Evolutionary conservation across 2,329 filamentous ascomycete genomes (phyloP).

Genomic region (Calonectria honghensis): DNA sequence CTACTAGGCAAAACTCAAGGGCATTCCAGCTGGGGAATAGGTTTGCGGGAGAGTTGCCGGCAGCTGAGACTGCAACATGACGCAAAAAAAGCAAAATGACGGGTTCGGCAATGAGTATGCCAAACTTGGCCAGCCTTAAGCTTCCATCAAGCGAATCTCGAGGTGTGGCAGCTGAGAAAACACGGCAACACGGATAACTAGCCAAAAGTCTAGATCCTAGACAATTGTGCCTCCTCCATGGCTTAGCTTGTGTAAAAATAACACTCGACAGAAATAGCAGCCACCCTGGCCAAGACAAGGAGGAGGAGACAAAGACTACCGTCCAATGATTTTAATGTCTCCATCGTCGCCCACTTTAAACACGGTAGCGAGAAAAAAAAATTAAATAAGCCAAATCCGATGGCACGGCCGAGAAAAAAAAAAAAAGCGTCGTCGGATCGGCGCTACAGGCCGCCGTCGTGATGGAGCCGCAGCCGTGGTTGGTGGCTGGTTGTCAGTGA

Average conservation of each 20-base stretch:
- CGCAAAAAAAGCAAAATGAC: slow-evolving; percentile 17
- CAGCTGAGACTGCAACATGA: slow-evolving; percentile 14
- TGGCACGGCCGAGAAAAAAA: neutral
- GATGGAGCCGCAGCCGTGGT: neutral
- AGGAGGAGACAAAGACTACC: neutral
- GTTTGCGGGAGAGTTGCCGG: slow-evolving; percentile 20
- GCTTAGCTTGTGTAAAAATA: slow-evolving; percentile 10
- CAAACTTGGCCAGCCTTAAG: neutral
- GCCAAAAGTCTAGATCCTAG: slow-evolving; percentile 1
- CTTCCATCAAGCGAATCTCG: neutral
- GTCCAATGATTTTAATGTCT: neutral
- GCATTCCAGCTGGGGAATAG: slow-evolving; percentile 26
- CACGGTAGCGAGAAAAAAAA: neutral
- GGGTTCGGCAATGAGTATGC: slow-evolving; percentile 1
- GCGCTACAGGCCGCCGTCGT: slow-evolving; percentile 5
- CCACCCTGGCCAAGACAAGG: neutral
- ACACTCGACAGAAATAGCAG: slow-evolving; percentile 15
- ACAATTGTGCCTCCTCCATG: neutral
- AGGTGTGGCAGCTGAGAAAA: neutral
- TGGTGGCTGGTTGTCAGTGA: neutral
- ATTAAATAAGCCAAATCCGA: slow-evolving; percentile 23
- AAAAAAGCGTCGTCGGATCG: neutral
- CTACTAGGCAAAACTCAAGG: slow-evolving; percentile 16
- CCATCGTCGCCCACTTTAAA: neutral
- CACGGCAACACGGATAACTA: slow-evolving; percentile 6